A percentile compares a stretch with the other conserved stretches of the same genome.
phyloP scores from a whole-genome alignment of 108 stramenopile species.

The Discostella pseudostelligera region DNA sequence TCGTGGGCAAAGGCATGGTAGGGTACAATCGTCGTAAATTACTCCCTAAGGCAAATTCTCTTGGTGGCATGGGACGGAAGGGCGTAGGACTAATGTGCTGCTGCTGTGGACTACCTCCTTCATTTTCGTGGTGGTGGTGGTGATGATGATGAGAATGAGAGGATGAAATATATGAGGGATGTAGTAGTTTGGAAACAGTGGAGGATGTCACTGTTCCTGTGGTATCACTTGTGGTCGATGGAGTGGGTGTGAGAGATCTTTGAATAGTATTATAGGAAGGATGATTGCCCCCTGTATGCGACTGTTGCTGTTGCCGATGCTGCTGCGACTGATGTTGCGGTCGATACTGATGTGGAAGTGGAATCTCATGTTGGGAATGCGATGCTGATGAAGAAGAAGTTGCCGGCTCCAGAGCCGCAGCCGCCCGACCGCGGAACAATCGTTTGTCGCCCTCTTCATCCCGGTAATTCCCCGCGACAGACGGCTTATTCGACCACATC shows the following conservation, averaged over 20 bases:
- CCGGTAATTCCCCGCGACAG: too few relatives aligned
- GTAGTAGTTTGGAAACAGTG: too few relatives aligned
- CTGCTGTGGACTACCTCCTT: too few relatives aligned
- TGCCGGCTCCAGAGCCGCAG: neutral
- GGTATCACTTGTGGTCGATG: too few relatives aligned
- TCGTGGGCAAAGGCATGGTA: conserved; percentile 5
- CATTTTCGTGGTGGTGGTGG: too few relatives aligned
- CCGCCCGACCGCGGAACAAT: neutral
- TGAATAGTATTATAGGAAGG: too few relatives aligned
- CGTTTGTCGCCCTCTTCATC: neutral
- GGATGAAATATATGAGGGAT: too few relatives aligned
- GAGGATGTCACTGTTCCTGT: too few relatives aligned
- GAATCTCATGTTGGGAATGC: neutral
- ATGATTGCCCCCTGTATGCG: too few relatives aligned
- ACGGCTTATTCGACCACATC: too few relatives aligned
- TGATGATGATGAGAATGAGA: too few relatives aligned
- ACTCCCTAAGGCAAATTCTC: conserved; percentile 35
- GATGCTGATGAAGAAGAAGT: neutral
- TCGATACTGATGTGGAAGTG: neutral
- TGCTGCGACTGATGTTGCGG: neutral
- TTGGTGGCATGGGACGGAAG: conserved; percentile 40
- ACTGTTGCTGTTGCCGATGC: neutral
- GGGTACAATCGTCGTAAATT: neutral
- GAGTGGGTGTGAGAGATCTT: too few relatives aligned
- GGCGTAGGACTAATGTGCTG: conserved; percentile 23